Conservation (phyloP, 306 rosid species). For the Citrullus colocynthis region DNA sequence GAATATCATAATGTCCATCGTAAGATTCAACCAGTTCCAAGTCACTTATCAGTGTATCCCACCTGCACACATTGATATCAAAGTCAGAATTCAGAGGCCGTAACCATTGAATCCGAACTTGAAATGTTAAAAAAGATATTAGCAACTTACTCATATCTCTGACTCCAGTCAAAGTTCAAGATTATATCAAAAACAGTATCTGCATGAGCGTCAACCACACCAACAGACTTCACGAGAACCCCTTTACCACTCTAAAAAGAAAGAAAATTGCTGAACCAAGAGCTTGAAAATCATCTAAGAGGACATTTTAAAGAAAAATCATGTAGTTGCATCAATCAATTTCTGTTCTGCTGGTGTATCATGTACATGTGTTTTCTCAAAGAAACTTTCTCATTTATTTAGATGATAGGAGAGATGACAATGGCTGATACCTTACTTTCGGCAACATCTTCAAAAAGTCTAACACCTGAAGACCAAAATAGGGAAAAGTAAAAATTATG, state of each 20-base stretch:
- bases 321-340: neutral
- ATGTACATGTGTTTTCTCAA: slow-evolving; percentile 1
- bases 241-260: slow-evolving; percentile 63
- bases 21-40: slow-evolving; percentile 61
- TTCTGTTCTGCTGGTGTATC: neutral
- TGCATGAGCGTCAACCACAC: slow-evolving; percentile 71
- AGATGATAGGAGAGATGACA: neutral
- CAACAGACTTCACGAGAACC: slow-evolving; percentile 69
- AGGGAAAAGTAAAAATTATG: neutral
- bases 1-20: slow-evolving; percentile 76
- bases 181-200: slow-evolving; percentile 69
- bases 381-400: neutral
- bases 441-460: slow-evolving; percentile 81
- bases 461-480: slow-evolving; percentile 56
- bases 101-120: neutral
- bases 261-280: slow-evolving; percentile 15
- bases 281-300: neutral
- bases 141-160: slow-evolving; percentile 80
- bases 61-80: slow-evolving; percentile 34
- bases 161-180: slow-evolving; percentile 46
- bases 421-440: slow-evolving; percentile 35
- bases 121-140: neutral
- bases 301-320: neutral
- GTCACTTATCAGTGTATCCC: slow-evolving; percentile 97
- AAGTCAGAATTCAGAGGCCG: slow-evolving; percentile 5